phyloP scores from a whole-genome alignment of 2,329 filamentous ascomycete species.

The Colletotrichum neosansevieriae region DNA sequence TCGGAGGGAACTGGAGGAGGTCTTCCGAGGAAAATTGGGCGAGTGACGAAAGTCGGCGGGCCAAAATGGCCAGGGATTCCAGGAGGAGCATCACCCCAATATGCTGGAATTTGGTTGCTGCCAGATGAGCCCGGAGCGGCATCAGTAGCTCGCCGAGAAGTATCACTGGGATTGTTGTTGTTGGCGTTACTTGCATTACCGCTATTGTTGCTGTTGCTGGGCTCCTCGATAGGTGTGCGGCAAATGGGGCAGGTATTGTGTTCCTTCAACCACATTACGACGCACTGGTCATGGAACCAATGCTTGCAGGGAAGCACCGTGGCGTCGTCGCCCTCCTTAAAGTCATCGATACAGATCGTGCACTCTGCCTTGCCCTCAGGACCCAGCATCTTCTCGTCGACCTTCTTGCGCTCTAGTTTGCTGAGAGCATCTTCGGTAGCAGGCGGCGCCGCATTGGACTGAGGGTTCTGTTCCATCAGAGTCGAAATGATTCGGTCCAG shows the following conservation, averaged over 20 bases:
- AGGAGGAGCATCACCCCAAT: slow-evolving; percentile 23
- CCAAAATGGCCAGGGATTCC: slow-evolving; percentile 31
- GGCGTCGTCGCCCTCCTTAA: slow-evolving; percentile 79
- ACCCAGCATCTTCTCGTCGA: slow-evolving; percentile 77
- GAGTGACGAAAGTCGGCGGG: background rate
- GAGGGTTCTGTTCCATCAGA: slow-evolving; percentile 86
- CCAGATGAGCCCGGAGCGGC: slow-evolving; percentile 22
- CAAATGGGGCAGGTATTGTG: slow-evolving; percentile 95
- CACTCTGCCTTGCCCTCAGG: slow-evolving; percentile 81
- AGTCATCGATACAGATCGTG: slow-evolving; percentile 93
- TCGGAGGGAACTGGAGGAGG: slow-evolving; percentile 24
- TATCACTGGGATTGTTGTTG: slow-evolving; percentile 21
- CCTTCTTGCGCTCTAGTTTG: slow-evolving; percentile 76
- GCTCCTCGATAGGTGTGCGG: slow-evolving; percentile 67
- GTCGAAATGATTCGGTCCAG: slow-evolving; percentile 89
- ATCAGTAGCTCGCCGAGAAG: background rate
- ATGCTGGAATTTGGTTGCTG: slow-evolving; percentile 8
- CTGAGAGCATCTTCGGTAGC: slow-evolving; percentile 81
- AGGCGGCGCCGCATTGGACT: slow-evolving; percentile 83
- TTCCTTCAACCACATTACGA: slow-evolving; percentile 85
- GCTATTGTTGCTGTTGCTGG: slow-evolving; percentile 42
- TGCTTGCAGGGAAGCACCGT: slow-evolving; percentile 87
- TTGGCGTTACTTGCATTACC: slow-evolving; percentile 22
- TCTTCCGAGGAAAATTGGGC: background rate
- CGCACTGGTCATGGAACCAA: slow-evolving; percentile 91